Conservation (phyloP, 1,284 basidiomycete species). For the Trichosporon faecale region DNA sequence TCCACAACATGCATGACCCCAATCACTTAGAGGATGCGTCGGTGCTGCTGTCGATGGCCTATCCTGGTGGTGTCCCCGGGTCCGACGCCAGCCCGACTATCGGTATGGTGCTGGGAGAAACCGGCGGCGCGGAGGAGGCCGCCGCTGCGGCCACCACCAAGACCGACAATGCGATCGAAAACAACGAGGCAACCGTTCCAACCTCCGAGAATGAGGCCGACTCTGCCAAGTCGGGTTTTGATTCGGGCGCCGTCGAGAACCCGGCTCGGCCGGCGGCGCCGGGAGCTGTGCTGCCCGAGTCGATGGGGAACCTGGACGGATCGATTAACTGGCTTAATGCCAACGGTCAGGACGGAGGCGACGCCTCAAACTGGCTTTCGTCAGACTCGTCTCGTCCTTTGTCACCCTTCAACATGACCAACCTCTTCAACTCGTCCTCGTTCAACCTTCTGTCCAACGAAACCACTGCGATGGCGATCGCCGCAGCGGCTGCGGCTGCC, state of each 20-base stretch:
- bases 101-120: slow-evolving; percentile 32
- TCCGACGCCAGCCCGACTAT: slow-evolving; percentile 27
- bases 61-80: slow-evolving; percentile 41
- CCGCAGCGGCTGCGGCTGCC: slow-evolving; percentile 19
- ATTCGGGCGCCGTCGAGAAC: slow-evolving; percentile 30
- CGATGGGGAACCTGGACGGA: slow-evolving; percentile 41
- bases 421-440: slow-evolving; percentile 38
- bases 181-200: slow-evolving; percentile 15
- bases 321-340: slow-evolving; percentile 41
- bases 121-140: not conserved
- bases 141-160: slow-evolving; percentile 4
- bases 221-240: slow-evolving; percentile 25
- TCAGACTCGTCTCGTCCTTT: slow-evolving; percentile 26
- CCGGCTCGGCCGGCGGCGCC: slow-evolving; percentile 34
- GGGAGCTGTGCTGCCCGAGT: slow-evolving; percentile 32
- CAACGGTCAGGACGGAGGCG: not conserved
- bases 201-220: slow-evolving; percentile 6
- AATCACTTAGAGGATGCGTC: slow-evolving; percentile 52
- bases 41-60: slow-evolving; percentile 51
- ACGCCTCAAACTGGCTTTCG: slow-evolving; percentile 13
- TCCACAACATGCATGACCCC: slow-evolving; percentile 40
- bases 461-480: slow-evolving; percentile 24
- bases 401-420: slow-evolving; percentile 39
- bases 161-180: slow-evolving; percentile 17
- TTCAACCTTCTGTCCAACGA: slow-evolving; percentile 30